Evolutionary conservation across 805 yeast species (phyloP).

Genomic region (Candida gorgasii): DNA sequence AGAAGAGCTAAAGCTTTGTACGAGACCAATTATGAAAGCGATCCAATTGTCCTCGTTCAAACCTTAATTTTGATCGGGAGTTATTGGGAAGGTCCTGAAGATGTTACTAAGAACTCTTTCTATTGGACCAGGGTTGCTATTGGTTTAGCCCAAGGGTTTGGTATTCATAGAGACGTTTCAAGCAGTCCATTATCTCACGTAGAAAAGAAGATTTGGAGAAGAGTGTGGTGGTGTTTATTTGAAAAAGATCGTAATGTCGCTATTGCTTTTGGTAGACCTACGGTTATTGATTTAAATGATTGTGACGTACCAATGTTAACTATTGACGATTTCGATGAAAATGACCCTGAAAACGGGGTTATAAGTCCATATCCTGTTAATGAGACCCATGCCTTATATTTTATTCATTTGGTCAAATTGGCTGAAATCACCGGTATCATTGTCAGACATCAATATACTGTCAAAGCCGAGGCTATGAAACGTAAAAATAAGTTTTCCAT

Average conservation of each 20-base stretch:
- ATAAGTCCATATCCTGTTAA: slow-evolving; percentile 47
- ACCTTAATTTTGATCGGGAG: slow-evolving; percentile 62
- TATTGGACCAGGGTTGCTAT: slow-evolving; percentile 73
- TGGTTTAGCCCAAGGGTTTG: slow-evolving; percentile 72
- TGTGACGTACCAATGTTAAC: slow-evolving; percentile 75
- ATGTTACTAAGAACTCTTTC: slow-evolving; percentile 62
- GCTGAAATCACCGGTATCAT: slow-evolving; percentile 73
- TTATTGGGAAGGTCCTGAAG: slow-evolving; percentile 75
- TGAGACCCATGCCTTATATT: slow-evolving; percentile 52
- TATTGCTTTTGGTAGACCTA: slow-evolving; percentile 74
- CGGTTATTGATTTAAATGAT: slow-evolving; percentile 66
- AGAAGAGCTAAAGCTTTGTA: slow-evolving; percentile 73
- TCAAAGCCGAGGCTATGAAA: slow-evolving; percentile 60
- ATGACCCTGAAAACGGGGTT: slow-evolving; percentile 31
- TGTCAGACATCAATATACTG: slow-evolving; percentile 67
- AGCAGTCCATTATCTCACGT: slow-evolving; percentile 39
- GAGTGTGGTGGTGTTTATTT: slow-evolving; percentile 79
- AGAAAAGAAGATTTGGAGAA: slow-evolving; percentile 54
- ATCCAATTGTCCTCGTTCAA: slow-evolving; percentile 61
- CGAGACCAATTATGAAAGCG: slow-evolving; percentile 68
- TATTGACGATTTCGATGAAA: slow-evolving; percentile 63
- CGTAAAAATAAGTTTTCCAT: slow-evolving; percentile 42
- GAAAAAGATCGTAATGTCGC: slow-evolving; percentile 70
- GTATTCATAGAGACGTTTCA: slow-evolving; percentile 63
- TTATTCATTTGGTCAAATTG: slow-evolving; percentile 63